Evolutionary conservation across 129 eudicot genomes (phyloP).

Genomic region (Helianthus annuus): HanXRQr2.0-SUNRISE NC_035438.2:18948293-18948792

Average conservation of each 20-base stretch:
- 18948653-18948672: too few species aligned
- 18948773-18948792: too few species aligned
- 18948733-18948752: too few species aligned
- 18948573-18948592: too few species aligned
- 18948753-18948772: too few species aligned
- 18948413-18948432: neutral
- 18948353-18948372: neutral
- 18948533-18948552: neutral
- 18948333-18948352: constrained; percentile 9
- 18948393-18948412: neutral
- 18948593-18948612: too few species aligned
- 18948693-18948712: too few species aligned
- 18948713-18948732: too few species aligned
- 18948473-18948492: neutral
- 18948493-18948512: neutral
- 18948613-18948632: too few species aligned
- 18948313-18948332: constrained; percentile 1
- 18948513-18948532: neutral
- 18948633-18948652: too few species aligned
- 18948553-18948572: neutral
- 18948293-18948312: constrained; percentile 1
- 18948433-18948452: constrained; percentile 1
- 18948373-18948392: neutral
- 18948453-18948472: neutral
- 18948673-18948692: too few species aligned